These are phyloP conservation scores for Rubia yunnanensis DNA, from an alignment of 257 asterid species.

Conservation along the genomic window DNA sequence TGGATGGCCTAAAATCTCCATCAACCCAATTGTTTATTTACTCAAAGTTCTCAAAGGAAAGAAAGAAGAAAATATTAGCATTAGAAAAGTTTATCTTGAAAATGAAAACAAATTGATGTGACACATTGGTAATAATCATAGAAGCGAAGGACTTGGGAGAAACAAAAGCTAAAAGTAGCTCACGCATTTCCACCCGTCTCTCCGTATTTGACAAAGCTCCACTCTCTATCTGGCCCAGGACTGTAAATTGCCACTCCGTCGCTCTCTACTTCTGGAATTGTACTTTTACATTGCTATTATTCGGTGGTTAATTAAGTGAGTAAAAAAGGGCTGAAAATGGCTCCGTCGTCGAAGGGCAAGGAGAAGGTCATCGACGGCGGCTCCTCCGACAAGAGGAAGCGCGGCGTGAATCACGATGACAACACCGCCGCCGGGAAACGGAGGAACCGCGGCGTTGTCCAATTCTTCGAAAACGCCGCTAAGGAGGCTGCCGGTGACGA, in stretches of 20 bases:
- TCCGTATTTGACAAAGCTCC: neutral
- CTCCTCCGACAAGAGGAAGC: constrained; percentile 56
- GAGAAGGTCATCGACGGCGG: constrained; percentile 57
- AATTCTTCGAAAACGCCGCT: constrained; percentile 63
- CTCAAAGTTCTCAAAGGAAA: no score
- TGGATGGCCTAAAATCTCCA: no score
- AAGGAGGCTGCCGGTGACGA: constrained; percentile 48
- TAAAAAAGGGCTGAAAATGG: constrained; percentile 24
- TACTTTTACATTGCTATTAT: neutral
- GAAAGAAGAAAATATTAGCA: no score
- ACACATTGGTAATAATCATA: neutral
- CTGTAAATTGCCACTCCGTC: neutral
- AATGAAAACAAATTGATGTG: neutral
- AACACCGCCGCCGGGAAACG: constrained; percentile 47
- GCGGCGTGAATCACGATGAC: constrained; percentile 32
- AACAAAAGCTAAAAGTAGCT: neutral
- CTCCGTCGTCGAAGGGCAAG: constrained; percentile 58
- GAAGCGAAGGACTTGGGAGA: neutral
- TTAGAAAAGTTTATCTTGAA: neutral
- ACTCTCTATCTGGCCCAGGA: neutral
- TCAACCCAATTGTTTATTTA: no score
- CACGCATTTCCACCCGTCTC: neutral
- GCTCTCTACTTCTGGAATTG: neutral
- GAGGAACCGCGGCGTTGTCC: constrained; percentile 44
- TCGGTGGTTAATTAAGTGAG: neutral